phyloP scores from a whole-genome alignment of 148 eudicot species.

The Pouteria glomerata region DNA sequence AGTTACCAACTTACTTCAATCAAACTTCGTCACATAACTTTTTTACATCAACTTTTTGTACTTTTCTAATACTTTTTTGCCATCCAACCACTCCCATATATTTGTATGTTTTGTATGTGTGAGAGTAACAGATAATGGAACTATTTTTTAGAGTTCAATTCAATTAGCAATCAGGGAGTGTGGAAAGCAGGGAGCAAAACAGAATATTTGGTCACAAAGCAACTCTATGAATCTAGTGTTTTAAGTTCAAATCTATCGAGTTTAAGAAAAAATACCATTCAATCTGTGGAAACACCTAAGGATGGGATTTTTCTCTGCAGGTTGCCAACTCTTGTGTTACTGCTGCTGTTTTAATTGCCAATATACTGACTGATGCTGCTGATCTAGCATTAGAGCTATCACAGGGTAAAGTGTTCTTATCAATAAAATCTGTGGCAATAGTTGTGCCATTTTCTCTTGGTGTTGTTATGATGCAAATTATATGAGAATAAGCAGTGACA shows the following conservation, averaged over 20 bases:
- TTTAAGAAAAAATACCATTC: not conserved
- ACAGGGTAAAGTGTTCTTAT: conserved; percentile 46
- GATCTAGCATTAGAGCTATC: conserved; percentile 54
- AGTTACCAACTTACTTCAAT: too few species aligned
- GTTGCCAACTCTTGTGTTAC: conserved; percentile 80
- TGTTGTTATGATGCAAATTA: not conserved
- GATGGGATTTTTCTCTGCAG: conserved; percentile 35
- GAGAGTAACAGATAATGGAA: too few species aligned
- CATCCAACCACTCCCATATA: too few species aligned
- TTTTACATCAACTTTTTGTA: too few species aligned
- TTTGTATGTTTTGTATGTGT: too few species aligned
- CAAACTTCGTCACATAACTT: too few species aligned
- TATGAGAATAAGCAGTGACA: conserved; percentile 12
- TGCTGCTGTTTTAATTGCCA: conserved; percentile 78
- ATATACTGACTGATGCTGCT: conserved; percentile 66
- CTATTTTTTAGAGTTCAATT: not conserved
- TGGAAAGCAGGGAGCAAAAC: not conserved
- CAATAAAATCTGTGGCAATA: not conserved
- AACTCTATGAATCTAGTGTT: not conserved
- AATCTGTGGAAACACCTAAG: not conserved
- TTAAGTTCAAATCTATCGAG: not conserved
- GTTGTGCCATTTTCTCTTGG: not conserved
- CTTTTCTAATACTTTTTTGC: too few species aligned
- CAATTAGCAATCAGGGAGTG: not conserved
- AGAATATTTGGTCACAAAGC: not conserved